These are phyloP conservation scores for Sambucus nigra DNA, from an alignment of 129 eudicot genomes.

Conservation along the genomic window DNA sequence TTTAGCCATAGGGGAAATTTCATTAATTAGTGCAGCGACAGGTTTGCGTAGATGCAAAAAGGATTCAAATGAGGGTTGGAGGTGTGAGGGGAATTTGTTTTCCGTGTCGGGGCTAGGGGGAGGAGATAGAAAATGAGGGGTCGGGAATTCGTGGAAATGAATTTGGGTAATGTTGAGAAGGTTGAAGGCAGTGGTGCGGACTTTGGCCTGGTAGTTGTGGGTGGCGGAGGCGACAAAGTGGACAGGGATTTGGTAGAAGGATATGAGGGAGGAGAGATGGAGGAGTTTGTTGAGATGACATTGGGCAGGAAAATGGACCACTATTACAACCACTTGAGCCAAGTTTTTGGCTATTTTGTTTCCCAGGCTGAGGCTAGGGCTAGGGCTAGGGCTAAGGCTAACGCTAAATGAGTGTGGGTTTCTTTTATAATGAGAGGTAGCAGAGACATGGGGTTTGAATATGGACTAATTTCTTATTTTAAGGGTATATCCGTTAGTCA, in stretches of 20 bases:
- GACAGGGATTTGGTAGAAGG: conserved; percentile 20
- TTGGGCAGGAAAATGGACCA: conserved; percentile 27
- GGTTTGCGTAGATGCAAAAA: conserved; percentile 11
- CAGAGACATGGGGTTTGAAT: no score
- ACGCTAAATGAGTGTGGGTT: no score
- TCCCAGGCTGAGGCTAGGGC: no score
- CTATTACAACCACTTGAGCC: conserved; percentile 13
- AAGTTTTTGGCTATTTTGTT: neutral
- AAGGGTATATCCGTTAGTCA: no score
- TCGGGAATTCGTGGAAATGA: conserved; percentile 28
- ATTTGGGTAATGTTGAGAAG: conserved; percentile 1
- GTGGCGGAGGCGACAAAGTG: conserved; percentile 26
- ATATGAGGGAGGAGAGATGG: conserved; percentile 19
- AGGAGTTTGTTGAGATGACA: conserved; percentile 36
- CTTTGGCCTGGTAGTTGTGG: conserved; percentile 31
- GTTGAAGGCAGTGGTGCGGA: conserved; percentile 15
- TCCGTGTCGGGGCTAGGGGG: conserved; percentile 19
- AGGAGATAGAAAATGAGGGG: conserved; percentile 20
- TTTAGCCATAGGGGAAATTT: conserved; percentile 3
- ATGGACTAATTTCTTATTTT: no score
- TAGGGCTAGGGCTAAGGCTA: no score
- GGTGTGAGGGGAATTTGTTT: conserved; percentile 22
- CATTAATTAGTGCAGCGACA: conserved; percentile 1
- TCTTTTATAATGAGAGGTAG: no score
- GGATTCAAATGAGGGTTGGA: conserved; percentile 17